Evolutionary conservation across 2,329 filamentous ascomycete genomes (phyloP).

Genomic region (Keithomyces neogunnii): DNA sequence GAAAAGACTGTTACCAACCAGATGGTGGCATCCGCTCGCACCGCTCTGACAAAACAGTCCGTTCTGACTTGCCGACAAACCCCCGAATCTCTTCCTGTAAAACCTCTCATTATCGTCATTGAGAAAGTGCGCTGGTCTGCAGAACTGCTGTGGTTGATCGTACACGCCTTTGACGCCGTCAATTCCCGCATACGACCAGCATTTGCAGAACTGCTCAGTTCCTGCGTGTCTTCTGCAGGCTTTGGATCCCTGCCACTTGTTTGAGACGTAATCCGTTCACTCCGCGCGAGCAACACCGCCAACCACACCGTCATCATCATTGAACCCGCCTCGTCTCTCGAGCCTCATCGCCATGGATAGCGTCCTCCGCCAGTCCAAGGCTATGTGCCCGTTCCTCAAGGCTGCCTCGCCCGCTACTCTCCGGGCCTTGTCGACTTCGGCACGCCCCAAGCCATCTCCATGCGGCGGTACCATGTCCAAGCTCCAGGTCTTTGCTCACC

Average conservation of each 20-base stretch:
- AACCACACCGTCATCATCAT: too few species aligned
- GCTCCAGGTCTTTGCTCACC: conserved; percentile 84
- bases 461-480: conserved; percentile 95
- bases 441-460: conserved; percentile 56
- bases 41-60: not conserved
- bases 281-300: too few species aligned
- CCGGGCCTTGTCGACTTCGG: conserved; percentile 75
- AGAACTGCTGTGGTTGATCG: not conserved
- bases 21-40: not conserved
- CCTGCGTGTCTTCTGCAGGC: not conserved
- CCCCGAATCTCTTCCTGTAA: not conserved
- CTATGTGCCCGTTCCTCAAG: conserved; percentile 96
- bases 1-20: not conserved
- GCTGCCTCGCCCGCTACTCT: conserved; percentile 87
- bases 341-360: conserved; percentile 62
- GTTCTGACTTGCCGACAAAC: not conserved
- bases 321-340: not conserved
- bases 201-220: not conserved
- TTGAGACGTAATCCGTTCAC: too few species aligned
- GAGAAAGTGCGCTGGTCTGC: not conserved
- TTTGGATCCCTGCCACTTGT: too few species aligned
- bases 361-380: conserved; percentile 88
- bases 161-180: not conserved
- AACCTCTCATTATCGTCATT: not conserved
- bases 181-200: not conserved